Evolutionary conservation across 805 yeast genomes (phyloP).

Genomic region (Grigorovia humatica): DNA sequence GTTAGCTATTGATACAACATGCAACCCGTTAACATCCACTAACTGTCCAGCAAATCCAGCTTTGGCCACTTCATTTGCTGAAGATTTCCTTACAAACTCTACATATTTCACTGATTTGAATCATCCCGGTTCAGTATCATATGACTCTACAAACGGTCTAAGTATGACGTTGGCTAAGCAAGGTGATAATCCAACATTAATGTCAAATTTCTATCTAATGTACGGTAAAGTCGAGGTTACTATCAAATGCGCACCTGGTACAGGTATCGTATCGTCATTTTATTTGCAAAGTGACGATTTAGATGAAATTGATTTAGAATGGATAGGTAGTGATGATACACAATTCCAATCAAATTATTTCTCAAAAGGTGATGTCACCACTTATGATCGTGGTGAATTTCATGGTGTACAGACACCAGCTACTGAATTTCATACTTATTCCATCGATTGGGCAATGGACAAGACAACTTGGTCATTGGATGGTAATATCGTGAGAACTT

Average conservation of each 20-base stretch:
- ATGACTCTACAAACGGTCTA: conserved; percentile 48
- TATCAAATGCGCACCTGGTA: conserved; percentile 64
- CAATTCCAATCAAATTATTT: conserved; percentile 74
- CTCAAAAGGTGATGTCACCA: conserved; percentile 66
- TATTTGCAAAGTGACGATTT: conserved; percentile 74
- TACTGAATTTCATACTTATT: conserved; percentile 58
- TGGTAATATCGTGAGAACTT: conserved; percentile 56
- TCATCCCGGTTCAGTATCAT: conserved; percentile 35
- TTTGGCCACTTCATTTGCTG: conserved; percentile 43
- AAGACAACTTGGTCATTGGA: conserved; percentile 62
- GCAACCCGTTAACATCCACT: conserved; percentile 36
- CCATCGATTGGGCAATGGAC: conserved; percentile 74
- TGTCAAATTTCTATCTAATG: conserved; percentile 76
- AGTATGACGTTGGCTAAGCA: conserved; percentile 47
- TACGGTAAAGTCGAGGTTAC: conserved; percentile 74
- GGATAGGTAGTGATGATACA: conserved; percentile 70
- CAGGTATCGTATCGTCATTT: conserved; percentile 72
- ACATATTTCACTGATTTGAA: conserved; percentile 35
- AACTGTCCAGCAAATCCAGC: conserved; percentile 47
- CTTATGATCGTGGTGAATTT: conserved; percentile 73
- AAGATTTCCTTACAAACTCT: conserved; percentile 39
- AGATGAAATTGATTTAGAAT: conserved; percentile 85
- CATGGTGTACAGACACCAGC: conserved; percentile 50
- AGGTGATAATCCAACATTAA: conserved; percentile 68
- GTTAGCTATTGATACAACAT: conserved; percentile 12